Base-by-base conservation (phyloP, 345 rosid species). In the Populus simonii region DNA sequence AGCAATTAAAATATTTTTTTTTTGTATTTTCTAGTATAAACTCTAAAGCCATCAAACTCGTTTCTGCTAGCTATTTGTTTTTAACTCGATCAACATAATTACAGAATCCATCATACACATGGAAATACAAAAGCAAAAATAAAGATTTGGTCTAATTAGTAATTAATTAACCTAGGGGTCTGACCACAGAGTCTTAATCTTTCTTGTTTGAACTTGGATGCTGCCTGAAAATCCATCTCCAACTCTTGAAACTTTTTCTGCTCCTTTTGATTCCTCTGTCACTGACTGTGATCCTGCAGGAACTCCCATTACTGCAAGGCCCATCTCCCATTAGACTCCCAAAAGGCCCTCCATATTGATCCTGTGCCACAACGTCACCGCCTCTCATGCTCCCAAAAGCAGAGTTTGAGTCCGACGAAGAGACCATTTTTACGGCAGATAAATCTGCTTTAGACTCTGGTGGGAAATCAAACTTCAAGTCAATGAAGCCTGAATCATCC, bases 151-250 rank as follows among this genome's bases (percentile, higher is more conserved):
- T 9, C 51, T 8, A 12, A 31, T 41, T 8, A 59, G 45, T 27
- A 41, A 36, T 22, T 41, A 66, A 23, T 36, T 72, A 73, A 20
- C 68, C 63, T 29, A 57, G 27, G n/a, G 59, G 11, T 15, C 75
- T 84, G 55, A 77, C 78, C 45, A 49, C 83, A 66, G 76, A 33
- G 31, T 80, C 87, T 75, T 78, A 83, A 22, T 76, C 87, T 75
- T 84, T 87, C 81, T 84, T 87, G 86, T 77, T 82, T 29, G 81
- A 59, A 78, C 55, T 81, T 57, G 84, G 88, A 76, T 82, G 90
- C 70, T 89, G 90, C 84, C 90, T 84, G 88, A 96, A 93, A 25
- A 93, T 89, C 99, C 99, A 93, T 59, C 89, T 86, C 98, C 98
- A 93, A 8, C 99, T 96, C 82, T 86, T 93, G 87, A 96, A 93